Evolutionary conservation across 1,284 basidiomycete genomes (phyloP), one percentile per base, ranked within the genome.

Genomic region (Fomitopsis betulina): DNA sequence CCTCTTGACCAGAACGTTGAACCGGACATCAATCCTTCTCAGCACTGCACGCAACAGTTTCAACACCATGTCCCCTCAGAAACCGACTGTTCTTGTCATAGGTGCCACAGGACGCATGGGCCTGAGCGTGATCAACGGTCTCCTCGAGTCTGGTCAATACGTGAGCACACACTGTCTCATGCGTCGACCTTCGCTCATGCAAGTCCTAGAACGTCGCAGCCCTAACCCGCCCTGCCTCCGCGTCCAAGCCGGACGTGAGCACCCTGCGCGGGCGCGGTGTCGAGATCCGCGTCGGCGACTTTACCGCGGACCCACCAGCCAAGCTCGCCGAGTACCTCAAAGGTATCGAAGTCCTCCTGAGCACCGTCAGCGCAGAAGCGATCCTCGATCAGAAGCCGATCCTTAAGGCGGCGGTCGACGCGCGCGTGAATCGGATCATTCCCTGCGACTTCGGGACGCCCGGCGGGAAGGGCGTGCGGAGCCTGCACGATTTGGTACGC

Each of bases 81-180:
- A 59, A 42, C 57, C 64, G 15, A 63, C 63, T 21, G 67, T 68
- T 2, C 58, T 67, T 54, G 58, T 68, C 25, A 42, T 67, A 10
- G 65, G 65, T 5, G 64, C 59, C 5, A 62, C 64, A 15, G 67
- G 67, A 8, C 38, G 27, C 25, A 67, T 65, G 8, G 67, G 64
- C 1, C 10, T 39, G 10, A 40, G 43, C 17, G 61, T 67, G 45
- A 54, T 63, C 17, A 45, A 61, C 0, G 67, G 53, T 2, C 62
- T 68, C 2, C 35, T 64, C 19, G 56, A 53, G 7, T 55, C 59
- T 25, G 61, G 60, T 1, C 43, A 57, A 12, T 67, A 64, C 47
- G 64, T 67, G 35, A 37, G 35, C 5, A 49, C 25, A 63, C 13
- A 15, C 3, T 23, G n/a, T 17, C 37, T 4, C 10, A 17, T 42